Percentiles rank a stretch among this genome's conserved stretches.
These are phyloP conservation scores for Leishmania mexicana DNA, from an alignment of 208 protist species.

Conservation along the genomic window DNA sequence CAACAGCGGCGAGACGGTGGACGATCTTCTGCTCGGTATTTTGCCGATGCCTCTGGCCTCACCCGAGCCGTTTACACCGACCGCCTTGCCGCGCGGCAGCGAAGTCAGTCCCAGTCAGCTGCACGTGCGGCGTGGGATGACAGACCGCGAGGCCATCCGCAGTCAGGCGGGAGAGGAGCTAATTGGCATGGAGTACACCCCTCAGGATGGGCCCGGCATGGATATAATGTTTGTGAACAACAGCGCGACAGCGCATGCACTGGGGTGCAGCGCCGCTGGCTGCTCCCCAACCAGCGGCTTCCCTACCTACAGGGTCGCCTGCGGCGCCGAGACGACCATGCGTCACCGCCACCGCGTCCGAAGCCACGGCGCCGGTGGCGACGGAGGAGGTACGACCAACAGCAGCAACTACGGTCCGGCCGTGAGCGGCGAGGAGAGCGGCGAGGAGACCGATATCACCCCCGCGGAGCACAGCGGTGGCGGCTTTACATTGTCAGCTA, in stretches of 20 bases:
- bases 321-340: not conserved
- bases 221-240: not conserved
- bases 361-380: constrained; percentile 17
- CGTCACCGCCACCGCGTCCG: constrained; percentile 25
- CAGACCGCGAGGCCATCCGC: constrained; percentile 9
- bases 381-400: not conserved
- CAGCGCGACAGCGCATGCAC: not conserved
- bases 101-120: not conserved
- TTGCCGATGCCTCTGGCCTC: constrained; percentile 29
- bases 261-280: not conserved
- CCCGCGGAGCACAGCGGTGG: constrained; percentile 7
- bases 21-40: constrained; percentile 64
- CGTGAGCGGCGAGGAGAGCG: constrained; percentile 23
- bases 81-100: not conserved
- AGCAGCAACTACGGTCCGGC: not conserved
- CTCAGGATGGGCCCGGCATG: not conserved
- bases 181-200: constrained; percentile 12
- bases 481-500: not conserved
- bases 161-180: constrained; percentile 12
- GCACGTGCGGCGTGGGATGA: constrained; percentile 10
- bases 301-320: constrained; percentile 1
- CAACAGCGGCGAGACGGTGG: constrained; percentile 25
- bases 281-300: constrained; percentile 6
- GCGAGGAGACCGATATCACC: constrained; percentile 8
- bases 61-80: not conserved